Evolutionary conservation across 306 rosid species (phyloP).

Genomic region (Oemleria cerasiformis): DNA sequence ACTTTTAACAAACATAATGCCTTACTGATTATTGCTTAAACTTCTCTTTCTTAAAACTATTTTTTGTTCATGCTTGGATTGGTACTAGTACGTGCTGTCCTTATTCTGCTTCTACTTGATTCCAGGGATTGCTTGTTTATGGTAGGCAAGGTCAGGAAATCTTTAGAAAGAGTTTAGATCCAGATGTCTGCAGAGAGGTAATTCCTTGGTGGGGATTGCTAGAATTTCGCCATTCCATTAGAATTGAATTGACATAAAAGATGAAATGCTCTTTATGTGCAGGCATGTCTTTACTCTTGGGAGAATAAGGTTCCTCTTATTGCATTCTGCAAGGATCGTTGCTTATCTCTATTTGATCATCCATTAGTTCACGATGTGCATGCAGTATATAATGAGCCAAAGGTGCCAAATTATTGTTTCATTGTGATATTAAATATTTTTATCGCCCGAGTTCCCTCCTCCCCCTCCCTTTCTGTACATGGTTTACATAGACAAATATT

Average conservation of each 20-base stretch:
- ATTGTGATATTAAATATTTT: not conserved
- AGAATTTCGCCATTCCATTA: slow-evolving; percentile 7
- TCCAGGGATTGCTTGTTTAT: slow-evolving; percentile 90
- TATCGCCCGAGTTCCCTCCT: slow-evolving; percentile 16
- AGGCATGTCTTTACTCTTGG: slow-evolving; percentile 82
- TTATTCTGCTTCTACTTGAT: slow-evolving; percentile 33
- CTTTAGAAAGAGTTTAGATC: slow-evolving; percentile 74
- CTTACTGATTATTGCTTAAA: not conserved
- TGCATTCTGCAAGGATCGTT: slow-evolving; percentile 76
- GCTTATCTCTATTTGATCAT: slow-evolving; percentile 82
- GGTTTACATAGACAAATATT: slow-evolving; percentile 28
- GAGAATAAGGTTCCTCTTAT: slow-evolving; percentile 71
- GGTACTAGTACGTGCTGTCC: not conserved
- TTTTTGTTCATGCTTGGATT: not conserved
- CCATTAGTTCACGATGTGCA: slow-evolving; percentile 72
- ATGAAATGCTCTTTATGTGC: slow-evolving; percentile 28
- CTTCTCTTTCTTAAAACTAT: not conserved
- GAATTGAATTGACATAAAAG: slow-evolving; percentile 6
- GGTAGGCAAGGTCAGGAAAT: slow-evolving; percentile 90
- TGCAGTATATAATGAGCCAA: slow-evolving; percentile 78
- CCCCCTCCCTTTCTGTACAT: slow-evolving; percentile 1
- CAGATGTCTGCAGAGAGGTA: slow-evolving; percentile 77
- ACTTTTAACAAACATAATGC: not conserved
- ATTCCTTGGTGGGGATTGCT: slow-evolving; percentile 19
- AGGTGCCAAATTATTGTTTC: slow-evolving; percentile 43